These are phyloP conservation scores for Blastobotrys buckinghamii DNA, from an alignment of 1,139 yeast species.

Conservation along the genomic window DNA sequence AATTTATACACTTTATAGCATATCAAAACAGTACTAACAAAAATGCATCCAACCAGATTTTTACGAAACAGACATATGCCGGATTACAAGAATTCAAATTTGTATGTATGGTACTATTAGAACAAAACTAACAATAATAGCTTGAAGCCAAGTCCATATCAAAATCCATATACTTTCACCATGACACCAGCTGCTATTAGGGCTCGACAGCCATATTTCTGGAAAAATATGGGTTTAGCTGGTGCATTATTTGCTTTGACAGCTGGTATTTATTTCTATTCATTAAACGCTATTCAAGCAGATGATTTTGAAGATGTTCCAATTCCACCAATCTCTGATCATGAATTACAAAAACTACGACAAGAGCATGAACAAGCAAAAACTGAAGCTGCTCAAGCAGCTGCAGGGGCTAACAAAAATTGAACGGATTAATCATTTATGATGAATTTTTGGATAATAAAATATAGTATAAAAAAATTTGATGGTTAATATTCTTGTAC, in stretches of 20 bases:
- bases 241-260: conserved; percentile 55
- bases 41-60: conserved; percentile 3
- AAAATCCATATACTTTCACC: conserved; percentile 71
- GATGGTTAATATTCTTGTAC: neutral
- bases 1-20: neutral
- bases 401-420: too few species aligned
- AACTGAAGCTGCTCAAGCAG: neutral
- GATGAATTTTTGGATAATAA: neutral
- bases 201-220: conserved; percentile 81
- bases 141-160: conserved; percentile 44
- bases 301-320: conserved; percentile 91
- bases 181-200: conserved; percentile 93
- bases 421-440: too few species aligned
- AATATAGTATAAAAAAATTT: neutral
- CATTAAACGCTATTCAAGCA: conserved; percentile 62
- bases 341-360: conserved; percentile 59
- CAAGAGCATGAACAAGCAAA: conserved; percentile 18
- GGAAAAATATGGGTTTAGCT: conserved; percentile 64
- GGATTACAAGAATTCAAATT: conserved; percentile 10
- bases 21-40: neutral
- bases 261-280: conserved; percentile 60
- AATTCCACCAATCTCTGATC: conserved; percentile 82
- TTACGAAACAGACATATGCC: conserved; percentile 2
- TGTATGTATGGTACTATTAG: conserved; percentile 1
- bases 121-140: conserved; percentile 13